These are phyloP conservation scores for Globisporangium cederbergense DNA, from an alignment of 352 stramenopile genomes.

Conservation along the genomic window DNA sequence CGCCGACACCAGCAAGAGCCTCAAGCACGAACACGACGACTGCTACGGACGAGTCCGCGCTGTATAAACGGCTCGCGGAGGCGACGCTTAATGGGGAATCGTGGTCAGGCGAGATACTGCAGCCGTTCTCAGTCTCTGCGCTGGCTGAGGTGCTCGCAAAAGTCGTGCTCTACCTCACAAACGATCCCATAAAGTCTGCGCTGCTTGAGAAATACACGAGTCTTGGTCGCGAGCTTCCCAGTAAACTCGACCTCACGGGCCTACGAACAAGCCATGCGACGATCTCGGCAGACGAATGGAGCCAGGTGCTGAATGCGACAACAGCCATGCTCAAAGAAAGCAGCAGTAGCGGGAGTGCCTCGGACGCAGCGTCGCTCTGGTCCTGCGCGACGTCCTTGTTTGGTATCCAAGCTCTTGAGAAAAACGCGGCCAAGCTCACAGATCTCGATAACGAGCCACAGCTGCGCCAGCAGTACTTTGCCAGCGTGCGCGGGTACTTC, in stretches of 20 bases:
- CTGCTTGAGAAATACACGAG: neutral
- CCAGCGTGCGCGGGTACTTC: neutral
- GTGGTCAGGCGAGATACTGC: neutral
- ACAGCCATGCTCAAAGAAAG: neutral
- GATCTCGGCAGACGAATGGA: neutral
- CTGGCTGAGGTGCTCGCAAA: neutral
- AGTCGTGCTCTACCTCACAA: neutral
- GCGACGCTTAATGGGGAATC: neutral
- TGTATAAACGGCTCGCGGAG: neutral
- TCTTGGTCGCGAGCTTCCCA: neutral
- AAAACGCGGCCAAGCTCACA: neutral
- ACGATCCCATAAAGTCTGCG: neutral
- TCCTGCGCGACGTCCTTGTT: neutral
- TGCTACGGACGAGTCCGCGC: neutral
- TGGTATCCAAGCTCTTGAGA: neutral
- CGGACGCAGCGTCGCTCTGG: neutral
- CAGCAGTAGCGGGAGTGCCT: neutral
- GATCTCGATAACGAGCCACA: neutral
- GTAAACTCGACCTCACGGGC: slow-evolving; percentile 1
- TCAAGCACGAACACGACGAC: neutral
- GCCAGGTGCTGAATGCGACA: neutral
- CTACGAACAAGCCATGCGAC: neutral
- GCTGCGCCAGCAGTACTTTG: neutral
- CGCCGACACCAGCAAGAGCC: no score
- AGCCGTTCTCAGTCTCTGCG: neutral